phyloP scores from a whole-genome alignment of 768 basidiomycete species.

The Lentinula sp. region DNA sequence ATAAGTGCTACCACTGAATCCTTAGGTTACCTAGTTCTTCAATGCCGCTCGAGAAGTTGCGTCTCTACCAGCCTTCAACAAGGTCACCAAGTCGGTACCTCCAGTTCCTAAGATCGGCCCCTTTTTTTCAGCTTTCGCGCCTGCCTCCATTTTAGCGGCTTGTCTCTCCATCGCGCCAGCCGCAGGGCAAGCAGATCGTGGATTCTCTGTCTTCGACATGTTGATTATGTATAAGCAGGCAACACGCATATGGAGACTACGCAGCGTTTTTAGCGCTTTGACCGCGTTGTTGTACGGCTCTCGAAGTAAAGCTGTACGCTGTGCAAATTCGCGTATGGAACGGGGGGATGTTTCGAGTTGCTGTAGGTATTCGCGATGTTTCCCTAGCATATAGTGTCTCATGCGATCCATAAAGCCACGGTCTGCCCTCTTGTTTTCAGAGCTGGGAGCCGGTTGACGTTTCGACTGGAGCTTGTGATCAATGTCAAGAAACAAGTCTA shows the following conservation, averaged over 20 bases:
- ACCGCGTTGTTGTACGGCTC: constrained; percentile 81
- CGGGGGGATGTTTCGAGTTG: constrained; percentile 56
- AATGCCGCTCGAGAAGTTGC: constrained; percentile 68
- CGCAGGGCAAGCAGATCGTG: constrained; percentile 45
- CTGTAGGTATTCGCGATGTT: constrained; percentile 79
- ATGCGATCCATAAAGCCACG: constrained; percentile 87
- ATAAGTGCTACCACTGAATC: no score
- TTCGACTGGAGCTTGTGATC: constrained; percentile 77
- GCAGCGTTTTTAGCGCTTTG: constrained; percentile 69
- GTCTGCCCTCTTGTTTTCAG: constrained; percentile 59
- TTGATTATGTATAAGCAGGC: constrained; percentile 84
- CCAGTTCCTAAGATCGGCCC: constrained; percentile 79
- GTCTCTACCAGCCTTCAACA: constrained; percentile 88
- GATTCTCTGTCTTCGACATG: constrained; percentile 59
- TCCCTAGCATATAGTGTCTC: constrained; percentile 92
- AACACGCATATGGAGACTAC: constrained; percentile 86
- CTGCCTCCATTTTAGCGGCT: constrained; percentile 30
- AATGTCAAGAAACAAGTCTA: constrained; percentile 84
- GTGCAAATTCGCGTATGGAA: constrained; percentile 59
- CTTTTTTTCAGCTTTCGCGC: constrained; percentile 14
- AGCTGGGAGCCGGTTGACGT: constrained; percentile 62
- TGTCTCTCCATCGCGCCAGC: constrained; percentile 49
- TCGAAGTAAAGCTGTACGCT: constrained; percentile 48
- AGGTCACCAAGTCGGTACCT: constrained; percentile 74
- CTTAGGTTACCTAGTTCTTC: constrained; percentile 21